These are phyloP conservation scores for Wickerhamomyces kurtzmanii DNA, from an alignment of 805 yeast genomes.

Conservation along the genomic window DNA sequence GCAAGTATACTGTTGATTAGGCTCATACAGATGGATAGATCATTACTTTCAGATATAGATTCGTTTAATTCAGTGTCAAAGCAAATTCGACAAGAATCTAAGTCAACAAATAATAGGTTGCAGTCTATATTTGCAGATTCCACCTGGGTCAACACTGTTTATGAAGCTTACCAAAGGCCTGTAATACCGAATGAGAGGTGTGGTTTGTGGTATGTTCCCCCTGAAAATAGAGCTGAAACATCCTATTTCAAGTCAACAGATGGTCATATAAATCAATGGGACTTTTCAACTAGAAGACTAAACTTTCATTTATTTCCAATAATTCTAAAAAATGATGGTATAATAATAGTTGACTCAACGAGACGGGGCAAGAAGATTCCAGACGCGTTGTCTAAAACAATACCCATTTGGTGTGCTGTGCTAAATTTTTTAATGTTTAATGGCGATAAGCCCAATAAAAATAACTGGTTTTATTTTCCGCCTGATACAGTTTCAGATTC, in stretches of 20 bases:
- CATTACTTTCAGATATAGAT: too few relatives aligned
- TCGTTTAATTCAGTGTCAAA: too few relatives aligned
- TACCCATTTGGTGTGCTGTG: constrained; percentile 90
- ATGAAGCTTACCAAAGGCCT: constrained; percentile 26
- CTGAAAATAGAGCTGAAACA: constrained; percentile 27
- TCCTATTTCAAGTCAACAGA: constrained; percentile 86
- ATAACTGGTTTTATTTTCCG: constrained; percentile 37
- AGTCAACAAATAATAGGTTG: constrained; percentile 48
- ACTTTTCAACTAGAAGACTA: constrained; percentile 60
- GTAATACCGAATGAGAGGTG: constrained; percentile 73
- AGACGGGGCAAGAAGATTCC: constrained; percentile 80
- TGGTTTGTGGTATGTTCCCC: constrained; percentile 75
- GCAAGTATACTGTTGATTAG: too few relatives aligned
- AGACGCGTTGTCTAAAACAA: constrained; percentile 77
- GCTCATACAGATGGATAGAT: too few relatives aligned
- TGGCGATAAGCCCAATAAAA: not conserved
- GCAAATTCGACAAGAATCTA: constrained; percentile 40
- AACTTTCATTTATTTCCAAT: constrained; percentile 61
- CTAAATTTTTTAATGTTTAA: constrained; percentile 41
- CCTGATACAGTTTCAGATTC: constrained; percentile 41
- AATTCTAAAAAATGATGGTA: constrained; percentile 31
- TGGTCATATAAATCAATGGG: constrained; percentile 81
- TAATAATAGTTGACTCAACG: constrained; percentile 72
- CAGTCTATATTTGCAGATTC: constrained; percentile 66
- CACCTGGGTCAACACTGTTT: constrained; percentile 34